These are phyloP conservation scores for Talaromyces piceae DNA, from an alignment of 2,329 filamentous ascomycete genomes.

Conservation along the genomic window DNA sequence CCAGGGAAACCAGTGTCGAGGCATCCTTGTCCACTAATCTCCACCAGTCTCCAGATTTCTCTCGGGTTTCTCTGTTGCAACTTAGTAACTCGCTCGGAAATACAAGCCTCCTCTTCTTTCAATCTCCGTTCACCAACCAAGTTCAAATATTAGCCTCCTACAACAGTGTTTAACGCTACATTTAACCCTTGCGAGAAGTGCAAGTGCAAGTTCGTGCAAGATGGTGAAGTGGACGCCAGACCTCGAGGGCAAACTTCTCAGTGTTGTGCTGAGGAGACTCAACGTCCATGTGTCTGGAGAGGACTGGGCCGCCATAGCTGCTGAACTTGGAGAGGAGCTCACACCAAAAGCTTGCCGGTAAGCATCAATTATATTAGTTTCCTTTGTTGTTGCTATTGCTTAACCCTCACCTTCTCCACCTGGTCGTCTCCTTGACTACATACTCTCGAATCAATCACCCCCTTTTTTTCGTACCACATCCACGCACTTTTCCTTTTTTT, in stretches of 20 bases:
- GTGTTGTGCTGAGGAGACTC: neutral
- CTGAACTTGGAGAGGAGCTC: neutral
- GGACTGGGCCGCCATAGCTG: neutral
- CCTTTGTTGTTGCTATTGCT: neutral
- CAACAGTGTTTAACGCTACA: neutral
- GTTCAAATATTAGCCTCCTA: too few relatives aligned
- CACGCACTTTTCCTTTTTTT: neutral
- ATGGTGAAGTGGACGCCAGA: neutral
- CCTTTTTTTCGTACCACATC: too few relatives aligned
- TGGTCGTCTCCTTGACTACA: neutral
- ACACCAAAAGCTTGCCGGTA: constrained; percentile 1
- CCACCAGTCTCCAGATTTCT: too few relatives aligned
- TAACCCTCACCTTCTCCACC: neutral
- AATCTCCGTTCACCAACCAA: too few relatives aligned
- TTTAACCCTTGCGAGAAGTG: neutral
- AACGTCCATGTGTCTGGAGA: neutral
- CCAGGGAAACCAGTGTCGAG: too few relatives aligned
- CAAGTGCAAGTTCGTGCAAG: neutral
- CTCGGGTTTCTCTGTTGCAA: too few relatives aligned
- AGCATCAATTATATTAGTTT: neutral
- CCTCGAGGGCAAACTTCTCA: neutral
- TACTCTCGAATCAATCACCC: neutral
- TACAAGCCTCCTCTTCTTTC: too few relatives aligned
- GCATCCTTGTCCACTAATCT: too few relatives aligned
- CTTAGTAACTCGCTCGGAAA: too few relatives aligned